Evolutionary conservation across 1,139 yeast species (phyloP).

Genomic region (Yamadazyma diddensiae): DNA sequence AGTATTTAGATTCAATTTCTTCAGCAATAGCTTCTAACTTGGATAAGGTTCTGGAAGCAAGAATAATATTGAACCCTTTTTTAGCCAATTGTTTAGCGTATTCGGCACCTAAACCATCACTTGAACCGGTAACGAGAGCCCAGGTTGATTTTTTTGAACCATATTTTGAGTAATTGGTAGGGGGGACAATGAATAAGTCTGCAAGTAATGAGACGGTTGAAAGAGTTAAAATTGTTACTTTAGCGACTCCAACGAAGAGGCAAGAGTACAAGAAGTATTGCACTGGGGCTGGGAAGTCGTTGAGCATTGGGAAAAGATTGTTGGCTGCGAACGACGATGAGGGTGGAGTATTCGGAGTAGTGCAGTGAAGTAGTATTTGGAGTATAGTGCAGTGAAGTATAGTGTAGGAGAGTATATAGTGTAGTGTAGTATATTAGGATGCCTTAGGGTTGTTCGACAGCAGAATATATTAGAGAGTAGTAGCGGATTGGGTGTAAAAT

Average conservation of each 20-base stretch:
- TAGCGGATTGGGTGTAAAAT: too few species aligned
- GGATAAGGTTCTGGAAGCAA: conserved; percentile 80
- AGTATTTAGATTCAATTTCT: conserved; percentile 60
- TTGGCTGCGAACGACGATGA: too few species aligned
- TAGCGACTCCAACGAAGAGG: conserved; percentile 10
- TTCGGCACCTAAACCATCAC: conserved; percentile 97
- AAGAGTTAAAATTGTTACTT: conserved; percentile 7
- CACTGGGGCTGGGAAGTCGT: too few species aligned
- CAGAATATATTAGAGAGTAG: too few species aligned
- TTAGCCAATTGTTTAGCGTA: conserved; percentile 82
- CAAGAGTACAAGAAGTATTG: conserved; percentile 8
- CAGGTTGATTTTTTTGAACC: conserved; percentile 66
- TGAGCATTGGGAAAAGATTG: too few species aligned
- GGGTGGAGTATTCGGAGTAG: too few species aligned
- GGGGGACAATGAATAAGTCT: conserved; percentile 39
- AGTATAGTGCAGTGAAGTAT: too few species aligned
- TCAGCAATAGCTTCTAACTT: conserved; percentile 66
- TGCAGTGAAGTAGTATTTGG: too few species aligned
- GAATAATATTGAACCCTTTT: conserved; percentile 76
- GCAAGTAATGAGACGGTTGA: conserved; percentile 5
- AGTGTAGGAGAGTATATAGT: too few species aligned
- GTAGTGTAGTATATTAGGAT: too few species aligned
- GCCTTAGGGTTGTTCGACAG: too few species aligned
- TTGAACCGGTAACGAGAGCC: conserved; percentile 96
- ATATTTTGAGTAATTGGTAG: conserved; percentile 60